phyloP scores from a whole-genome alignment of 2,329 filamentous ascomycete species.

The Huntiella abstrusa region DNA sequence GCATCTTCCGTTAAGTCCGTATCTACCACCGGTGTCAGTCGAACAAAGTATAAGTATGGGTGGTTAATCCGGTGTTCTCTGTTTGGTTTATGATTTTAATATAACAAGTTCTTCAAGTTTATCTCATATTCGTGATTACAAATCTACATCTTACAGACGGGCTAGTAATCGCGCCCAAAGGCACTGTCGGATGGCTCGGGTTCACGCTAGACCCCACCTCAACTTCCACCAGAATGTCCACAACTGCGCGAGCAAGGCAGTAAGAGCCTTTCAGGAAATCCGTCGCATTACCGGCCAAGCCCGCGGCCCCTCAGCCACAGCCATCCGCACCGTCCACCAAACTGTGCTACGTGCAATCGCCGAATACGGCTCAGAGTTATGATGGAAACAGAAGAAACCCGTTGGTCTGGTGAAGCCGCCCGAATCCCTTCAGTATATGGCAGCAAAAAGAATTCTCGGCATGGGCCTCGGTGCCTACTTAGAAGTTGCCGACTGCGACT shows the following conservation, averaged over 20 bases:
- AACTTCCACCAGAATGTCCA: no score
- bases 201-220: no score
- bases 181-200: no score
- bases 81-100: no score
- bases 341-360: background rate
- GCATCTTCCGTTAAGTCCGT: no score
- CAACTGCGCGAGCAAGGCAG: no score
- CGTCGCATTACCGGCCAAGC: background rate
- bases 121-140: no score
- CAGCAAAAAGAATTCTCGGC: no score
- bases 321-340: background rate
- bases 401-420: background rate
- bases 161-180: background rate
- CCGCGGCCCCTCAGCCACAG: background rate
- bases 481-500: background rate
- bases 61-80: no score
- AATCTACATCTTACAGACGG: background rate
- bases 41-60: no score
- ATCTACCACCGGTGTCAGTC: no score
- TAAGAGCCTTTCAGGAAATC: background rate
- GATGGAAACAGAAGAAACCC: background rate
- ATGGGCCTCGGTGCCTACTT: background rate
- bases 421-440: background rate
- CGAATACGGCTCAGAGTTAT: background rate
- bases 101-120: no score